Base-by-base conservation (phyloP, 1,139 yeast genomes). In the Candida gigantensis region DNA sequence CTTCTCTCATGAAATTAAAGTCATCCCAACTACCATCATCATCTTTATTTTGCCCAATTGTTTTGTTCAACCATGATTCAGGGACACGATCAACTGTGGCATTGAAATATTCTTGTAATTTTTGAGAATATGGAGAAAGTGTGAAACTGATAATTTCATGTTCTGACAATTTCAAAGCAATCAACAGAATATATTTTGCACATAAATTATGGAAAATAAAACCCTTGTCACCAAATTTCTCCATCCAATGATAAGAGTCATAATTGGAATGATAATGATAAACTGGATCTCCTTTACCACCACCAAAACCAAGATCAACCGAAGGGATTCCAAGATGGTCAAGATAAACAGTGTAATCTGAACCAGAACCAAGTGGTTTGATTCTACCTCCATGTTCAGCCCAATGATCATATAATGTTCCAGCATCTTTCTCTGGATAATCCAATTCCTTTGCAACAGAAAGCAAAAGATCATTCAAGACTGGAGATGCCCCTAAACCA, bases 391-490 rank as follows among this genome's bases (percentile, higher is more conserved):
- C 73, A 15, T 39, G 36, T 9, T 58, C 50, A 21, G 66, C 59
- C 62, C 79, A 83, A 51, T 83, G 84, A 8, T 83, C 85, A 45
- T 71, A 75, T 32, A 87, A 64, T 0, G 82, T 56, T 2, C 64
- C 67, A 6, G 47, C 60, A 13, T 53, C 60, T 16, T 62, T 54
- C 20, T 55, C 65, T 17, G 87, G 92, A 55, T 83, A 67, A 18
- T 58, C 61, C 34, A 71, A 47, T 34, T 53, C 53, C 37, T 53
- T 53, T 3, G 72, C 68, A 10, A 60, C 64, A 20, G 60, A 55
- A 24, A 57, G 53, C 40, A 68, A 54, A 5, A 67, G 45, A 10
- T 52, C 41, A 41, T 65, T 62, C 43, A 71, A 60, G 13, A 63
- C 53, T 10, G 75, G 76, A n/a, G 72, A 62, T 1, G 75, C 67